Evolutionary conservation across 495 filamentous ascomycete species (phyloP), one percentile per base, ranked within the genome.

Genomic region (Penicillium argentinense): DNA sequence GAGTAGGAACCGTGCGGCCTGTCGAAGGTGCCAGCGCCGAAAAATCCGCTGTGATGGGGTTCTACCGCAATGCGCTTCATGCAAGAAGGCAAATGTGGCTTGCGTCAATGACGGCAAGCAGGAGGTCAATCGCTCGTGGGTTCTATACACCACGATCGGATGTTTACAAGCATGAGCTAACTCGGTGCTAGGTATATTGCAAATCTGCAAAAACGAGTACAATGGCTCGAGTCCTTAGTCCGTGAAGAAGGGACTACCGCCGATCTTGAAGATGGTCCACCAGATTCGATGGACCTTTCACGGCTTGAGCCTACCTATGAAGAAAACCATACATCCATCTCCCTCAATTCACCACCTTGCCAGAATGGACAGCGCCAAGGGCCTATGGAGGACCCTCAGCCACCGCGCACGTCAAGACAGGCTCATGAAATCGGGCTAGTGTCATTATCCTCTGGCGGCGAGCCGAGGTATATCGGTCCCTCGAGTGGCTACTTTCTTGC

Each of bases 61-160:
- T 17, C 38, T 39, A 9, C 60, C 60, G 12, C 51, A 57, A 5
- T 74, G 71, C 43, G 51, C 63, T 5, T 61, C 66, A 2, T 76
- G 73, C 36, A 56, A 54, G 25, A 76, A 71, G 43, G 64, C 62
- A 1, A 63, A 63, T 32, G 55, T 66, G 7, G 28, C 58, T 13
- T 76, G 72, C 45, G 50, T 72, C 18, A 71, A 68, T 51, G 70
- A 72, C 43, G 72, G 69, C 4, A 73, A 62, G 40, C 66, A 68
- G 39, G 60, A 71, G 18, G 68, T 72, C 12, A 67, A 64, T 37
- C 59, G 65, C 25, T 57, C 63, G 66, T 67, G 26, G 55, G 67
- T 56, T 4, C 12, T 6, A 12, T 12, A 1, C 13, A 9, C 17
- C n/a, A 6, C 13, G 23, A 5, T 17, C 3, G 16, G 17, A 23